Percentiles rank a stretch among this genome's conserved stretches.
Conservation (phyloP, 1,139 yeast species). For the Wickerhamomyces sp. region DNA sequence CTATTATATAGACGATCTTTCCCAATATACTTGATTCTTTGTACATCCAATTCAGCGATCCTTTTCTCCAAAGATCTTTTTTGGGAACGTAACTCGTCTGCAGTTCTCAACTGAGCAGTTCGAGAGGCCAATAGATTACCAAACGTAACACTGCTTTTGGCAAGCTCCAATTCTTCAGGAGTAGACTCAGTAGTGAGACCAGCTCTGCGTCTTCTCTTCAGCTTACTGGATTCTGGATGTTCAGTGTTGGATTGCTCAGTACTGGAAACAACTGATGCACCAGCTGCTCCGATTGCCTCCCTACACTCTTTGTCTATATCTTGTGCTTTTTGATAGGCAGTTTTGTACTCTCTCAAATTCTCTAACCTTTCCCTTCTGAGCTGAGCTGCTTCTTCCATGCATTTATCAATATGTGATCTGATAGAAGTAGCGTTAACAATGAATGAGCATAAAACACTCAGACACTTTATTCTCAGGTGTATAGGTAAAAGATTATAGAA, state of each 20-base stretch:
- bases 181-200: slow-evolving; percentile 41
- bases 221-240: slow-evolving; percentile 12
- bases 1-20: slow-evolving; percentile 78
- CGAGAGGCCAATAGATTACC: slow-evolving; percentile 40
- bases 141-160: slow-evolving; percentile 43
- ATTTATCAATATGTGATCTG: slow-evolving; percentile 61
- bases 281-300: slow-evolving; percentile 10
- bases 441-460: slow-evolving; percentile 53
- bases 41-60: slow-evolving; percentile 66
- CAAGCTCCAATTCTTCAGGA: slow-evolving; percentile 44
- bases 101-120: slow-evolving; percentile 34
- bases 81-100: slow-evolving; percentile 41
- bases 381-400: slow-evolving; percentile 59
- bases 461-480: slow-evolving; percentile 44
- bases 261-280: slow-evolving; percentile 18
- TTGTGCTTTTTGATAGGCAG: slow-evolving; percentile 44
- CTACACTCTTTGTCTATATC: slow-evolving; percentile 34
- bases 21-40: slow-evolving; percentile 74
- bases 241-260: slow-evolving; percentile 15
- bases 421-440: slow-evolving; percentile 55
- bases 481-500: slow-evolving; percentile 47
- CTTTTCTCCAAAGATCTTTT: slow-evolving; percentile 51
- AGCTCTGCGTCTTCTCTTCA: slow-evolving; percentile 24
- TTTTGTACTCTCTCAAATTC: slow-evolving; percentile 55
- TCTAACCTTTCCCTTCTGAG: slow-evolving; percentile 69